Base-by-base conservation (phyloP, 2,329 filamentous ascomycete species). In the Fusarium papillatum region DNA sequence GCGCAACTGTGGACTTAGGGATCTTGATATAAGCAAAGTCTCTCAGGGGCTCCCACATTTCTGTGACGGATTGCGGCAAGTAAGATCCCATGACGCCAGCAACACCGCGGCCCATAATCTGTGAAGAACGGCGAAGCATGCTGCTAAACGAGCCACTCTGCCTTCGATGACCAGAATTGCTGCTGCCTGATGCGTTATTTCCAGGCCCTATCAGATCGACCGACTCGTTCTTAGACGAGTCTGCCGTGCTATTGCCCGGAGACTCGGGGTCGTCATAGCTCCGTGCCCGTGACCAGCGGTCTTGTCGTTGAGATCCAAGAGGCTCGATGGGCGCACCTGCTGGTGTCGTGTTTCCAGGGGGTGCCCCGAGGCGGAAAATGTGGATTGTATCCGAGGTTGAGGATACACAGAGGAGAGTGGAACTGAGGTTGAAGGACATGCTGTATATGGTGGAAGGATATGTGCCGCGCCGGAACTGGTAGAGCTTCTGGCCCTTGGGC, bases 11-110 rank as follows among this genome's bases (percentile, higher is more conserved):
- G 7, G 87, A 82, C 81, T 94, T 95, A 17, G 96, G 96, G 60
- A 99, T 91, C 83, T 97, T 98, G 81, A 98, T 96, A 89, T 95
- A 98, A 2, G 97, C 97, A 85, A 99, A 99, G 84, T 99, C 97
- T 66, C 97, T 91, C 71, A 94, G 88, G 0, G 97, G 97, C 80
- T 99, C 97, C 96, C 96, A 98, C 90, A 98, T 98, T 84, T 98
- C 96, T 2, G 96, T 96, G 7, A 99, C 95, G 2, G 96, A 96
- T 80, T 94, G 94, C 0, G 97, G 97, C 3, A 99, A 88, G 82
- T 99, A 99, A 1, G 95, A 95, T 7, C 96, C 96, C 38, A 98
- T 93, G 10, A 95, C 95, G 7, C 95, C 95, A 22, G 95, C 96
- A 70, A 99, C 93, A 29, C 94, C 94, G 73, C 94, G 95, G 46